Evolutionary conservation across 495 filamentous ascomycete species (phyloP), one percentile per base, ranked within the genome.

Genomic region (Aspergillus ellipticus): DNA sequence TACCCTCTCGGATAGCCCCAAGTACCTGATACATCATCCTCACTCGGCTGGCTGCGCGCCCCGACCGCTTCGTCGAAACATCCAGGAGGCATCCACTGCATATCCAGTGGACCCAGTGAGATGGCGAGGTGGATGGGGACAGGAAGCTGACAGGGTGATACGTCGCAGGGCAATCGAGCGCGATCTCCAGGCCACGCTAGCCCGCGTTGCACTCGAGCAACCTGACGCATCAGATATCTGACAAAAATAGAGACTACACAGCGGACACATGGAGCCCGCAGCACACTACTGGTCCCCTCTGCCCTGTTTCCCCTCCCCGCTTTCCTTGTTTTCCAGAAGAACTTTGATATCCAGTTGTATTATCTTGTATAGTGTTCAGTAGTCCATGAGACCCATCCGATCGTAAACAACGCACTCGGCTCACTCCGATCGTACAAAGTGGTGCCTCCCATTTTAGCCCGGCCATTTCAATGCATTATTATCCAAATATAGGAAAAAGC

Each of bases 391-490:
- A 57, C 59, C 54, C 50, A 51, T 57, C 24, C 53, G 52, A 62
- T 62, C 42, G 53, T 53, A 31, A 53, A 51, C 26, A 64, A 39
- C 28, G 42, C 35, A 56, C 43, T 47, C 48, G 51, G 41, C 22
- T 46, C 49, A 56, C 46, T 46, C 41, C 48, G 50, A 66, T 59
- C 56, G 51, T 66, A 66, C 63, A 62, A 47, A 37, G 33, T 20
- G 19, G 13, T 43, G 41, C 20, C 52, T 47, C 28, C 42, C 17
- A 42, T 51, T 57, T 56, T 55, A 55, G 19, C 41, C 46, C 49
- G 50, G 50, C 58, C 41, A 22, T n/a, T 49, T 42, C 45, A 43
- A 60, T 60, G 57, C 56, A 59, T 50, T 61, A 61, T 61, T 55
- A 61, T 61, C 51, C 42, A 46, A 49, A 48, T 50, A 56, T 31